Percentiles rank a stretch among this genome's conserved stretches.
phyloP scores from a whole-genome alignment of 352 stramenopile genomes.

The Phytophthora foliorum region DNA sequence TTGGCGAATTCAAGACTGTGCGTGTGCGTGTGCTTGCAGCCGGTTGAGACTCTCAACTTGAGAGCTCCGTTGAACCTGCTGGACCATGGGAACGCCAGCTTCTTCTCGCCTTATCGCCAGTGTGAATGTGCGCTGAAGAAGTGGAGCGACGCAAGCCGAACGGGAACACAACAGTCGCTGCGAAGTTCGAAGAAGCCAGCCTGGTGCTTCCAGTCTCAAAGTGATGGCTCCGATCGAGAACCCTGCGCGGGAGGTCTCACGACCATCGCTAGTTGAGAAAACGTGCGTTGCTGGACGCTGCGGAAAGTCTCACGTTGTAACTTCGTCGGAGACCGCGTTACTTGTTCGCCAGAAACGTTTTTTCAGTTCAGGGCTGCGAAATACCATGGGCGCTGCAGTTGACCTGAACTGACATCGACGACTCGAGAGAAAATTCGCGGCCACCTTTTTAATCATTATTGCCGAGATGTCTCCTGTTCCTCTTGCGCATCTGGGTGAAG shows the following conservation, averaged over 20 bases:
- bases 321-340: conserved; percentile 3
- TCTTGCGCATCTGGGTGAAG: no score
- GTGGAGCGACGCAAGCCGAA: conserved; percentile 12
- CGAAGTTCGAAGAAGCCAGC: conserved; percentile 3
- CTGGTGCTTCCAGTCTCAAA: not conserved
- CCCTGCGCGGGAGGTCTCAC: not conserved
- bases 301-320: conserved; percentile 18
- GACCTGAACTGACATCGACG: conserved; percentile 1
- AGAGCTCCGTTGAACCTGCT: conserved; percentile 10
- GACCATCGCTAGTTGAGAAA: not conserved
- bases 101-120: conserved; percentile 32
- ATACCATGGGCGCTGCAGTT: conserved; percentile 12
- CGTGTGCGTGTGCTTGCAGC: conserved; percentile 33
- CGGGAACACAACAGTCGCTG: conserved; percentile 28
- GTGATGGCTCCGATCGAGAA: not conserved
- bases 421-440: not conserved
- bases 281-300: conserved; percentile 3
- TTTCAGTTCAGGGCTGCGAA: conserved; percentile 19
- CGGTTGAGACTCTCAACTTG: not conserved
- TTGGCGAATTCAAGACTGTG: conserved; percentile 26
- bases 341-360: conserved; percentile 11
- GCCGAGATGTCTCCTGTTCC: no score
- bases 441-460: not conserved
- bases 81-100: conserved; percentile 4
- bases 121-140: conserved; percentile 25